Evolutionary conservation across 495 filamentous ascomycete species (phyloP).

Genomic region (Talaromyces trachyspermus): DNA sequence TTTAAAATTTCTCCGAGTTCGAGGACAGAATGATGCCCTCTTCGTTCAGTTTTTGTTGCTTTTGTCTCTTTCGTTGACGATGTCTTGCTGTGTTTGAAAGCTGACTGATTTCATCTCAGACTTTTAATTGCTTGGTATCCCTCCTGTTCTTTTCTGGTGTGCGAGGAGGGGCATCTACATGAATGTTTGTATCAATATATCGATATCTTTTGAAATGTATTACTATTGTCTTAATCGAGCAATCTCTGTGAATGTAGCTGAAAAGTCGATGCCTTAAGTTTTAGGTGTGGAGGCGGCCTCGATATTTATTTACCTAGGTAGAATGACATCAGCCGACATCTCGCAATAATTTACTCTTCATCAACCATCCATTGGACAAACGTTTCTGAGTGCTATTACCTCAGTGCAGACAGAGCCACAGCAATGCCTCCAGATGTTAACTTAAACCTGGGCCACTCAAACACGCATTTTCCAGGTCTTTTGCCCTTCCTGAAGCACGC

Average conservation of each 20-base stretch:
- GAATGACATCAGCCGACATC: conserved; percentile 1
- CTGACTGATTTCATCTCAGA: conserved; percentile 1
- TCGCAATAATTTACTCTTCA: no score
- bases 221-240: neutral
- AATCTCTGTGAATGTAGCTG: neutral
- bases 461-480: conserved; percentile 9
- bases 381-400: no score
- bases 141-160: neutral
- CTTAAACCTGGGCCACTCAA: neutral
- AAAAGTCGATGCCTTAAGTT: neutral
- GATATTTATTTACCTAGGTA: neutral
- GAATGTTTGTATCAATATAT: neutral
- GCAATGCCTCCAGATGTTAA: neutral
- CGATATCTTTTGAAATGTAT: neutral
- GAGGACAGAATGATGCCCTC: neutral
- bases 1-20: neutral
- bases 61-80: neutral
- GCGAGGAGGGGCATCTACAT: no score
- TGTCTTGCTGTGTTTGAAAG: conserved; percentile 1
- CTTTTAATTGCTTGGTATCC: neutral
- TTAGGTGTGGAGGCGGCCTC: neutral
- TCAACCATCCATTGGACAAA: no score
- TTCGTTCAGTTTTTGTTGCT: neutral
- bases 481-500: conserved; percentile 35
- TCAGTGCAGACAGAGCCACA: no score